Evolutionary conservation across 2,329 filamentous ascomycete genomes (phyloP).

Genomic region (Xylariomycetidae sp.): DNA sequence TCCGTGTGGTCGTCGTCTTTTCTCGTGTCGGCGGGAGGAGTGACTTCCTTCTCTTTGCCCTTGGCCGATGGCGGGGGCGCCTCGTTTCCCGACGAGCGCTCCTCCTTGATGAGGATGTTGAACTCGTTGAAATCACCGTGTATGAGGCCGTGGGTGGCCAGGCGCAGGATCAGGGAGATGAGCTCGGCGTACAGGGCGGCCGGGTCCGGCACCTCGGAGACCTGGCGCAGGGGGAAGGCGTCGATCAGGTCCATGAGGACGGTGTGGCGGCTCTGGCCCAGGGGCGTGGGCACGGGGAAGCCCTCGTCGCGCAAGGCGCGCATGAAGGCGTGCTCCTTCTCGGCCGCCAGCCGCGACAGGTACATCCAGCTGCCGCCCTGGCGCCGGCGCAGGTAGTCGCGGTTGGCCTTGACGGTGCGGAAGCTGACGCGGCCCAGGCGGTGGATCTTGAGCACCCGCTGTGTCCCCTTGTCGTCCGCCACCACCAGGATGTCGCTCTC

Average conservation of each 20-base stretch:
- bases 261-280: conserved; percentile 88
- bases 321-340: conserved; percentile 96
- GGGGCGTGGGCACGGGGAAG: conserved; percentile 83
- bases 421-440: conserved; percentile 94
- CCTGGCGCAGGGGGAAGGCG: conserved; percentile 85
- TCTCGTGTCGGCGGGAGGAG: background rate
- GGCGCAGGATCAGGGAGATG: conserved; percentile 76
- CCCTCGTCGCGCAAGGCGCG: conserved; percentile 75
- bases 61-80: conserved; percentile 25
- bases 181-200: conserved; percentile 86
- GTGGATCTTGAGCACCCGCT: conserved; percentile 91
- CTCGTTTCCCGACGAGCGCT: conserved; percentile 25
- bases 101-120: conserved; percentile 91
- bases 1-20: conserved; percentile 19
- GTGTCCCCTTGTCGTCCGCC: conserved; percentile 70
- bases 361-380: conserved; percentile 93
- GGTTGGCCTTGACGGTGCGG: conserved; percentile 90
- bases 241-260: conserved; percentile 95
- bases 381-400: conserved; percentile 75
- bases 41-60: conserved; percentile 12
- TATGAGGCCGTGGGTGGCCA: conserved; percentile 84
- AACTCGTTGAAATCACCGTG: conserved; percentile 99
- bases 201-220: conserved; percentile 77
- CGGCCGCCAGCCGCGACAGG: conserved; percentile 83
- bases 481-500: conserved; percentile 97